These are phyloP conservation scores for Neurospora cerealis DNA, from an alignment of 495 filamentous ascomycete genomes.

Conservation along the genomic window DNA sequence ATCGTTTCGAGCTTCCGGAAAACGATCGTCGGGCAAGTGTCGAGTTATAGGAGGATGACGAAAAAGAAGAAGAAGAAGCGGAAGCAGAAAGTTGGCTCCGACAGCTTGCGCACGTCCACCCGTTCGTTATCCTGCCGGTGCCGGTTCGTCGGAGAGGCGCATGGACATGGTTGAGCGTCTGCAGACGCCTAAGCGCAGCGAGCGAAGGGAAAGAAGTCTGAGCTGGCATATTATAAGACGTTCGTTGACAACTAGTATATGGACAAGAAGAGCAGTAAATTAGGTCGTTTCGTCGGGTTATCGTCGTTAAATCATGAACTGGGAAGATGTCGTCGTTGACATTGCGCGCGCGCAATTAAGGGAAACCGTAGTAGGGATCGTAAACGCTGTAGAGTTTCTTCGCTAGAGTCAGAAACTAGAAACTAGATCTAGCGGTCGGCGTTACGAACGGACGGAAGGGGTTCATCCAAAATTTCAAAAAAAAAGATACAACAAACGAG, in stretches of 20 bases:
- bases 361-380: background rate
- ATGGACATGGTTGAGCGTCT: constrained; percentile 9
- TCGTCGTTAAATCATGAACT: background rate
- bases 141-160: constrained; percentile 9
- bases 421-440: background rate
- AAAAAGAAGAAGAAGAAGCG: background rate
- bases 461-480: background rate
- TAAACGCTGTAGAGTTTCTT: background rate
- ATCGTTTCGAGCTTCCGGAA: background rate
- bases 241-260: background rate
- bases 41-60: background rate
- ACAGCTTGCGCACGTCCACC: constrained; percentile 35
- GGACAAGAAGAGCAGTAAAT: background rate
- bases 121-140: constrained; percentile 8
- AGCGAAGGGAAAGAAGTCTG: background rate
- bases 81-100: constrained; percentile 22
- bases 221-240: background rate
- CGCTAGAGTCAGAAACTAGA: too few relatives aligned
- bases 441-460: background rate
- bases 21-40: constrained; percentile 16
- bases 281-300: background rate
- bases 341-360: background rate
- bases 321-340: background rate
- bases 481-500: background rate
- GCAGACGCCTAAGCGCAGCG: background rate